phyloP scores from a whole-genome alignment of 768 basidiomycete species.

The Tricholoma saponaceum region DNA sequence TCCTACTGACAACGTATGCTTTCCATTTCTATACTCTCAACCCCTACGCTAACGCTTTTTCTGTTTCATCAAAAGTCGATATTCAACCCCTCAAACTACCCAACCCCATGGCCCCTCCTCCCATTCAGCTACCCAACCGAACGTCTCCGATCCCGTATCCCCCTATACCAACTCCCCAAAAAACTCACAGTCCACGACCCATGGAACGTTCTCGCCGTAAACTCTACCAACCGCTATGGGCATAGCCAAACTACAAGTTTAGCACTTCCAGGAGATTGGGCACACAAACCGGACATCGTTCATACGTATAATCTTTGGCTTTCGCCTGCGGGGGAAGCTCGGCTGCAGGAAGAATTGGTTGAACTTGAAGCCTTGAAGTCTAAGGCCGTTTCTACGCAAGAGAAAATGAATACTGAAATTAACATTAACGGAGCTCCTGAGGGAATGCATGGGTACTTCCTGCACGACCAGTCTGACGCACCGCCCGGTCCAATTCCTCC shows the following conservation, averaged over 20 bases:
- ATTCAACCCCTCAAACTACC: neutral
- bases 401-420: neutral
- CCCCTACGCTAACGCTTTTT: too few species aligned
- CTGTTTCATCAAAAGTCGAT: neutral
- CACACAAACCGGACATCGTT: constrained; percentile 21
- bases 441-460: constrained; percentile 6
- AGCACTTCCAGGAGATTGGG: constrained; percentile 19
- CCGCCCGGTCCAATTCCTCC: constrained; percentile 16
- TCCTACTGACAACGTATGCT: neutral
- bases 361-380: neutral
- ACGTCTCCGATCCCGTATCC: constrained; percentile 21
- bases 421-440: too few species aligned
- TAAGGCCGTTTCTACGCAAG: neutral
- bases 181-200: constrained; percentile 45
- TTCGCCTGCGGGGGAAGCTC: constrained; percentile 3
- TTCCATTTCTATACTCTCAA: neutral
- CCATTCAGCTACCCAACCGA: neutral
- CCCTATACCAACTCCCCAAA: constrained; percentile 24
- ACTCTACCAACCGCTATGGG: neutral
- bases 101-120: neutral
- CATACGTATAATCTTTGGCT: constrained; percentile 26
- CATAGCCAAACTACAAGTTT: neutral
- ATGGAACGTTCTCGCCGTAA: constrained; percentile 24
- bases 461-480: constrained; percentile 1
- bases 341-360: constrained; percentile 3